Percentiles rank a stretch among this genome's conserved stretches.
Evolutionary conservation across 352 stramenopile genomes (phyloP).

Genomic region (Thraustochytrium sp.): DNA sequence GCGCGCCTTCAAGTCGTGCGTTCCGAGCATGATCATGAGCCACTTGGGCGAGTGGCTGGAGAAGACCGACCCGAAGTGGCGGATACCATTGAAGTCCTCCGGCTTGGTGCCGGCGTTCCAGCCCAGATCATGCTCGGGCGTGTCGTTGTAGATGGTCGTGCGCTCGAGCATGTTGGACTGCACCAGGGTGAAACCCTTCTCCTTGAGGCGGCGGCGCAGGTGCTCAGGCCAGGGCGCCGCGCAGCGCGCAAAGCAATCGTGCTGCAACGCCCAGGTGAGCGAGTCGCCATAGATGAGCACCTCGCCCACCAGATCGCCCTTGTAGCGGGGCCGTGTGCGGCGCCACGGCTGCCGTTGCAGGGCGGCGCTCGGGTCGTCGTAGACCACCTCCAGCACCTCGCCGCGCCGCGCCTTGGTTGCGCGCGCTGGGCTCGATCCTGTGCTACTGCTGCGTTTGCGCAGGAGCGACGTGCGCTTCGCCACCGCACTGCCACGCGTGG

Average conservation of each 20-base stretch:
- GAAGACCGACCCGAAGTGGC: background rate
- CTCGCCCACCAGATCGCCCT: slow-evolving; percentile 1
- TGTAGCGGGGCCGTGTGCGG: background rate
- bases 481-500: too few species aligned
- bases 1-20: background rate
- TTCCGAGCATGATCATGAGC: slow-evolving; percentile 9
- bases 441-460: too few species aligned
- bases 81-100: background rate
- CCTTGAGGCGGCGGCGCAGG: background rate
- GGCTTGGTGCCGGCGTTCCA: background rate
- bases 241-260: background rate
- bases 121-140: background rate
- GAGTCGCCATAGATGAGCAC: background rate
- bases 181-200: background rate
- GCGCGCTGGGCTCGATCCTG: too few species aligned
- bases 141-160: background rate
- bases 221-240: background rate
- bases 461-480: too few species aligned
- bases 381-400: background rate
- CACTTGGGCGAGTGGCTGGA: slow-evolving; percentile 13
- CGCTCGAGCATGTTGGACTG: slow-evolving; percentile 1
- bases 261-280: background rate
- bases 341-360: background rate
- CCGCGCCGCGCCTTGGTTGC: background rate
- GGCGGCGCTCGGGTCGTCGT: background rate